Evolutionary conservation across 2,329 filamentous ascomycete genomes (phyloP).

Genomic region (Penicillium janthinellum): DNA sequence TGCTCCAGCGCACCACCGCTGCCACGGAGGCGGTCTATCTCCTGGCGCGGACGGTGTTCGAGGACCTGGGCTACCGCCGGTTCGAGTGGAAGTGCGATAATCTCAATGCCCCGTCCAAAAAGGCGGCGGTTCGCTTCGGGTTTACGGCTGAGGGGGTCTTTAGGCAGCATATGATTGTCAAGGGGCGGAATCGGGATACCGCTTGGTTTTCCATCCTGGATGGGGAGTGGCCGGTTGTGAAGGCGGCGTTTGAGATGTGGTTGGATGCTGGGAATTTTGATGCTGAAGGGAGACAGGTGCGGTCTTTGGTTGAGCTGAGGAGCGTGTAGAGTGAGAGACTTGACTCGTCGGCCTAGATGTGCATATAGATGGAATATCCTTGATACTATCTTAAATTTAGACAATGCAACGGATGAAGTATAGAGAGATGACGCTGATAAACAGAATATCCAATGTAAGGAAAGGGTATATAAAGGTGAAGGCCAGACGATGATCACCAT

Average conservation of each 20-base stretch:
- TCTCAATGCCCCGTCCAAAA: slow-evolving; percentile 56
- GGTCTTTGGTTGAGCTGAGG: slow-evolving; percentile 11
- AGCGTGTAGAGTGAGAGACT: not conserved
- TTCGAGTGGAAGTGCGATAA: slow-evolving; percentile 66
- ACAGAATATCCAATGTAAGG: not conserved
- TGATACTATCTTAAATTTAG: too few relatives aligned
- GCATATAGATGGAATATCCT: too few relatives aligned
- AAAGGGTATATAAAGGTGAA: not conserved
- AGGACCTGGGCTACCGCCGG: slow-evolving; percentile 55
- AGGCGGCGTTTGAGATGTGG: slow-evolving; percentile 19
- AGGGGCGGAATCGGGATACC: slow-evolving; percentile 60
- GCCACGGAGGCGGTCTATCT: slow-evolving; percentile 62
- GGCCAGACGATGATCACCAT: slow-evolving; percentile 3
- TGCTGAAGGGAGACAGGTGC: slow-evolving; percentile 14
- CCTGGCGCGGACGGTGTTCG: slow-evolving; percentile 55
- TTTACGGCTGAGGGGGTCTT: slow-evolving; percentile 62
- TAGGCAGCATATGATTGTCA: slow-evolving; percentile 61
- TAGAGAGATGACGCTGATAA: not conserved
- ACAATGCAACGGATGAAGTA: not conserved
- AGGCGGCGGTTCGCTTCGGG: slow-evolving; percentile 59
- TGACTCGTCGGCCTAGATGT: too few relatives aligned
- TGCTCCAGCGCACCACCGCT: slow-evolving; percentile 55
- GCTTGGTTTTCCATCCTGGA: slow-evolving; percentile 26
- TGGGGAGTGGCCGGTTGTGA: slow-evolving; percentile 18
- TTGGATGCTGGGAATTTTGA: slow-evolving; percentile 21